Conservation (phyloP, 805 yeast species). For the Ogataea sp. region DNA sequence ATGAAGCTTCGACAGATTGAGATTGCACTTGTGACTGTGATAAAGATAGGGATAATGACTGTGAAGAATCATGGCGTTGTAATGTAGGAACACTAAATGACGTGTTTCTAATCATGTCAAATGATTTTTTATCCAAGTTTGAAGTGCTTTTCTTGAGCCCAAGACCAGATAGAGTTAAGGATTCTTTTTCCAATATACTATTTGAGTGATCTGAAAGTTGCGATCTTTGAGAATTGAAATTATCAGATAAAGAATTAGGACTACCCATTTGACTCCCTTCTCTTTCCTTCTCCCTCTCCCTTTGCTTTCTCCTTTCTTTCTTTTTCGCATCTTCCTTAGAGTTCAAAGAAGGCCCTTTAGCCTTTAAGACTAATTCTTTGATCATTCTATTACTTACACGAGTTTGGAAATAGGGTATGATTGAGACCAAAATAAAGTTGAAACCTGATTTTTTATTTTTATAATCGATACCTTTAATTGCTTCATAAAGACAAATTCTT, state of each 20-base stretch:
- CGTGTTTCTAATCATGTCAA: constrained; percentile 22
- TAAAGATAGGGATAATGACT: neutral
- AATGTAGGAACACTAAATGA: too few species aligned
- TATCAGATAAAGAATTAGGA: neutral
- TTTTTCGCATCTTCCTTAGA: constrained; percentile 1
- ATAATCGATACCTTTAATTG: constrained; percentile 17
- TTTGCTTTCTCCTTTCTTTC: neutral
- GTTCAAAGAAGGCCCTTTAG: constrained; percentile 20
- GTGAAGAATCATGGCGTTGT: too few species aligned
- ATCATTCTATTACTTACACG: constrained; percentile 14
- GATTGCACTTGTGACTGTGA: neutral
- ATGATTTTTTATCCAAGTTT: constrained; percentile 17
- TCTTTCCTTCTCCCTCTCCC: neutral
- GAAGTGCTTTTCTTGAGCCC: constrained; percentile 17
- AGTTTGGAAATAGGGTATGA: constrained; percentile 23
- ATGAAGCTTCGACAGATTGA: neutral
- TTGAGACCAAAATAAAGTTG: constrained; percentile 16
- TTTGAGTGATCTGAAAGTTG: neutral
- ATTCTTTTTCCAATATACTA: neutral
- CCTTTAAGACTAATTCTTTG: constrained; percentile 18
- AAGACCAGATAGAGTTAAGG: neutral
- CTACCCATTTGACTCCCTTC: neutral
- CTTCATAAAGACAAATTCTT: constrained; percentile 25
- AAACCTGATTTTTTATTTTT: constrained; percentile 20
- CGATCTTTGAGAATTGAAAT: neutral